These are phyloP conservation scores for Debaryomyces udenii DNA, from an alignment of 1,139 yeast species.

Conservation along the genomic window DNA sequence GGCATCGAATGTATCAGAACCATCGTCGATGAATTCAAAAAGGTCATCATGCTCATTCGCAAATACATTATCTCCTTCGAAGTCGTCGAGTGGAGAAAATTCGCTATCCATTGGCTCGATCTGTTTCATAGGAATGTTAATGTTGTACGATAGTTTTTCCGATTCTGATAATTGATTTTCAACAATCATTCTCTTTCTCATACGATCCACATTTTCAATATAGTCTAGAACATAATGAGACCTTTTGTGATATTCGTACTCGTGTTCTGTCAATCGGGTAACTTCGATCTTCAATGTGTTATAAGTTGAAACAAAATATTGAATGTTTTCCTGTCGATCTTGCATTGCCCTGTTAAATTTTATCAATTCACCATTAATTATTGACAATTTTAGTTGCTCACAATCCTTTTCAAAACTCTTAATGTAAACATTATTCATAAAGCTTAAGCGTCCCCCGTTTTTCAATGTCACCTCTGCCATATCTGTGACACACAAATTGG, in stretches of 20 bases:
- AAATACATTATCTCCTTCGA: neutral
- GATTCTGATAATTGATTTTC: conserved; percentile 52
- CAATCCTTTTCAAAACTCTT: conserved; percentile 51
- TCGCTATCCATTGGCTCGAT: conserved; percentile 17
- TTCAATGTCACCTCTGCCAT: conserved; percentile 39
- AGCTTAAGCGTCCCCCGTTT: conserved; percentile 45
- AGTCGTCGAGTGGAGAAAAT: conserved; percentile 6
- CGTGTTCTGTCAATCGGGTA: conserved; percentile 34
- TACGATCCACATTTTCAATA: conserved; percentile 69
- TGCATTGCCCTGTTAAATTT: conserved; percentile 56
- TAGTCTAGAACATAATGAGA: conserved; percentile 56
- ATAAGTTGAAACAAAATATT: conserved; percentile 53
- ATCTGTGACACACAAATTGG: conserved; percentile 32
- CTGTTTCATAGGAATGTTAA: conserved; percentile 41
- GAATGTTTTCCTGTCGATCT: conserved; percentile 63
- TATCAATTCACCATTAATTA: conserved; percentile 51
- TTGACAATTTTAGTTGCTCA: conserved; percentile 43
- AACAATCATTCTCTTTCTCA: conserved; percentile 58
- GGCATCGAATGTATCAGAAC: conserved; percentile 22
- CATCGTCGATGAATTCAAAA: conserved; percentile 51
- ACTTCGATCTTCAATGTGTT: conserved; percentile 48
- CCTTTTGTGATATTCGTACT: conserved; percentile 21
- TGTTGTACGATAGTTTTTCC: conserved; percentile 44
- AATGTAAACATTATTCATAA: conserved; percentile 39
- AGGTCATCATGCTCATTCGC: neutral